Conservation (phyloP, 2,329 filamentous ascomycete species). For the Rhynchosporium graminicola region DNA sequence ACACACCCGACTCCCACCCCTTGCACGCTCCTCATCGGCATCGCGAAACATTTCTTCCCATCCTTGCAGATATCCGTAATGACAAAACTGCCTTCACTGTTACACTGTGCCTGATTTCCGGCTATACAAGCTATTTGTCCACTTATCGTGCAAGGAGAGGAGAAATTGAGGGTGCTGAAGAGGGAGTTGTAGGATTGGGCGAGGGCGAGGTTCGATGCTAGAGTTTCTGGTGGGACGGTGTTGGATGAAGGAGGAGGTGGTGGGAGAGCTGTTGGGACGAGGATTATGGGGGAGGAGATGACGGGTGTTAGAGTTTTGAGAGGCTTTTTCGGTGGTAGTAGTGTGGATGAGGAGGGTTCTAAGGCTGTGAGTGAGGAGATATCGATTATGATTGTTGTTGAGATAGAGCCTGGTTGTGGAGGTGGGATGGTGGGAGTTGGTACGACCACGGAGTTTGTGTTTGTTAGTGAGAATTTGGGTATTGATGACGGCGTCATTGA, state of each 20-base stretch:
- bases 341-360: background rate
- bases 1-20: conserved; percentile 54
- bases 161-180: conserved; percentile 39
- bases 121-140: conserved; percentile 55
- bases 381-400: conserved; percentile 23
- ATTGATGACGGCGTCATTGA: conserved; percentile 7
- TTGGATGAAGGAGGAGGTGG: conserved; percentile 23
- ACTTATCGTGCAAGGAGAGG: conserved; percentile 47
- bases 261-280: conserved; percentile 26
- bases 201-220: conserved; percentile 39
- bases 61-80: conserved; percentile 43
- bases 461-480: conserved; percentile 32
- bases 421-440: conserved; percentile 19
- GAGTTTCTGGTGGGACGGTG: conserved; percentile 28
- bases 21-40: conserved; percentile 52
- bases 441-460: conserved; percentile 27
- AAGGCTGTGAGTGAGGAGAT: conserved; percentile 13
- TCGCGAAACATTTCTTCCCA: conserved; percentile 50
- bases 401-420: conserved; percentile 15
- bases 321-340: background rate
- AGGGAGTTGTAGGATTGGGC: conserved; percentile 35
- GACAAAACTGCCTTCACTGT: conserved; percentile 44
- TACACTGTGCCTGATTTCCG: conserved; percentile 52
- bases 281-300: conserved; percentile 8
- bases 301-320: conserved; percentile 10